phyloP scores from a whole-genome alignment of 1,284 basidiomycete genomes.

The Melampsora americana region DNA sequence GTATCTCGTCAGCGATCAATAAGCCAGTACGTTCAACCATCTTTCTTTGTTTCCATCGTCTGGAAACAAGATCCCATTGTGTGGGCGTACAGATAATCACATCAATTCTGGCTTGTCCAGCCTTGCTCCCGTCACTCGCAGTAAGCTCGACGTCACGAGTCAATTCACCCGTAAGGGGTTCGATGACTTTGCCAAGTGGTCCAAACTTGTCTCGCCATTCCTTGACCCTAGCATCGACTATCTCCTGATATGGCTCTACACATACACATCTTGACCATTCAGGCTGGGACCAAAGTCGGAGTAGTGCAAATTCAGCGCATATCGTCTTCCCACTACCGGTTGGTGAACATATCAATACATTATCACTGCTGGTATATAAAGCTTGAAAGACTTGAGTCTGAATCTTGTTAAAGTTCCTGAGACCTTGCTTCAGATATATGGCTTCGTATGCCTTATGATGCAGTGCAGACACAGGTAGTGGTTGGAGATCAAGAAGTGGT shows the following conservation, averaged over 20 bases:
- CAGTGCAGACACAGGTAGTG: slow-evolving; percentile 80
- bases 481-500: slow-evolving; percentile 85
- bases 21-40: slow-evolving; percentile 91
- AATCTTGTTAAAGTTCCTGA: slow-evolving; percentile 81
- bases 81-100: slow-evolving; percentile 87
- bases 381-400: slow-evolving; percentile 99
- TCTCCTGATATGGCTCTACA: slow-evolving; percentile 92
- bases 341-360: slow-evolving; percentile 91
- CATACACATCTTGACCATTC: slow-evolving; percentile 85
- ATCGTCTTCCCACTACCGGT: slow-evolving; percentile 96
- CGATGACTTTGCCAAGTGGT: slow-evolving; percentile 79
- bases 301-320: slow-evolving; percentile 89
- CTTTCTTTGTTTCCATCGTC: slow-evolving; percentile 93
- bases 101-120: slow-evolving; percentile 64
- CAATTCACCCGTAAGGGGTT: slow-evolving; percentile 90
- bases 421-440: slow-evolving; percentile 65
- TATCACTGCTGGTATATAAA: slow-evolving; percentile 91
- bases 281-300: slow-evolving; percentile 83
- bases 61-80: slow-evolving; percentile 94
- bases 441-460: slow-evolving; percentile 86
- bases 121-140: slow-evolving; percentile 57
- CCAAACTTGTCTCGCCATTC: slow-evolving; percentile 89
- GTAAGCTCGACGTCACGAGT: slow-evolving; percentile 83
- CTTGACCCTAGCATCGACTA: slow-evolving; percentile 82
- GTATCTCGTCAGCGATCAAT: slow-evolving; percentile 91